Conservation (phyloP, 2,329 filamentous ascomycete genomes). For the Microsporum audouinii region DNA sequence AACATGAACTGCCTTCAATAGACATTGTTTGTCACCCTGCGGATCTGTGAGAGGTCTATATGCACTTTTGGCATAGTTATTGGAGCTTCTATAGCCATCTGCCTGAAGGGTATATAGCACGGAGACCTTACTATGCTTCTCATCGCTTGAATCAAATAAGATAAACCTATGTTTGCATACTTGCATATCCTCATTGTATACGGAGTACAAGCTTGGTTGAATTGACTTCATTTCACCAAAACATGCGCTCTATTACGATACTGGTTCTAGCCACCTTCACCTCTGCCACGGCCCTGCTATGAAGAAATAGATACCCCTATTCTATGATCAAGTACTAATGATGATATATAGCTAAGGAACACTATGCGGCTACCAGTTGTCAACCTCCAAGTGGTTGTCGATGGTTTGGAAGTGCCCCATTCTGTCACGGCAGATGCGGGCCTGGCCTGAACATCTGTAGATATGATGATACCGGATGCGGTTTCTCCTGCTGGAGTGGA, state of each 20-base stretch:
- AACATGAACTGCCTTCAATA: no score
- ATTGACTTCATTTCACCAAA: not conserved
- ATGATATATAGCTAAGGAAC: not conserved
- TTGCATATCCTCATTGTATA: not conserved
- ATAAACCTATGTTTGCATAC: not conserved
- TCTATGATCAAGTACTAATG: not conserved
- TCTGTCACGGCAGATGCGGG: not conserved
- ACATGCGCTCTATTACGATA: not conserved
- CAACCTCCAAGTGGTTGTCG: not conserved
- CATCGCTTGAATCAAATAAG: no score
- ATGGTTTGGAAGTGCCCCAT: not conserved
- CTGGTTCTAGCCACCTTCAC: not conserved
- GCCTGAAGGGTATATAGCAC: no score
- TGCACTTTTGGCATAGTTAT: no score
- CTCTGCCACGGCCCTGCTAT: not conserved
- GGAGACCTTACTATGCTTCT: no score
- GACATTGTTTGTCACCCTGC: no score
- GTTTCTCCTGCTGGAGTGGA: not conserved
- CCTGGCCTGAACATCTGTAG: not conserved
- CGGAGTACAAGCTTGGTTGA: not conserved
- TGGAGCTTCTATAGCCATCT: no score
- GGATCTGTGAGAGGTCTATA: no score
- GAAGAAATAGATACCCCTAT: not conserved
- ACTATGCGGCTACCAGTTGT: not conserved
- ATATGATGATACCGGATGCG: not conserved